These are phyloP conservation scores for Thielaviopsis musarum DNA, from an alignment of 2,329 filamentous ascomycete genomes.

Conservation along the genomic window DNA sequence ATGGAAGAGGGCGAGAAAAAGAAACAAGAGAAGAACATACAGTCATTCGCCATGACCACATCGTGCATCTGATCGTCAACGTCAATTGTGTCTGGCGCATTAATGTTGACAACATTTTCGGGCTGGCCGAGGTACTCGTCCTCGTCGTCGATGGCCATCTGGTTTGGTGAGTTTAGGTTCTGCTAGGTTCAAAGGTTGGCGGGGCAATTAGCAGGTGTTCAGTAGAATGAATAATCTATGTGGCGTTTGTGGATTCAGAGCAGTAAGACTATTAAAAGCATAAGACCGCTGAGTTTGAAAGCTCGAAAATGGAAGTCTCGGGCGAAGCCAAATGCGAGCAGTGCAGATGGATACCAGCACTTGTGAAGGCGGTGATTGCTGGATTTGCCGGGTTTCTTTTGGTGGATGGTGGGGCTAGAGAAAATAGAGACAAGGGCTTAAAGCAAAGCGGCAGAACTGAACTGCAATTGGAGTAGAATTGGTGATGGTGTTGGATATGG, in stretches of 20 bases:
- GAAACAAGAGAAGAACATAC: slow-evolving; percentile 4
- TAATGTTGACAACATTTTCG: slow-evolving; percentile 7
- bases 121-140: slow-evolving; percentile 4
- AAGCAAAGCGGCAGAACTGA: not conserved
- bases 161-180: slow-evolving; percentile 2
- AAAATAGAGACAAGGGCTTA: slow-evolving; percentile 2
- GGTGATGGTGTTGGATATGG: too few relatives aligned
- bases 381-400: not conserved
- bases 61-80: slow-evolving; percentile 7
- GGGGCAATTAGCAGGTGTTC: not conserved
- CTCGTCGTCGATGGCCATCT: slow-evolving; percentile 10
- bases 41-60: slow-evolving; percentile 7
- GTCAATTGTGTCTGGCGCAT: slow-evolving; percentile 2
- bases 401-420: not conserved
- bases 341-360: not conserved
- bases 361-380: not conserved
- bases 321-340: too few relatives aligned
- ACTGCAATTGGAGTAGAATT: too few relatives aligned
- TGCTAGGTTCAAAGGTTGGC: not conserved
- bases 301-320: too few relatives aligned
- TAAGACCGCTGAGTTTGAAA: too few relatives aligned
- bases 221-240: not conserved
- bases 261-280: not conserved
- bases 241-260: not conserved
- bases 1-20: not conserved